Percentiles rank a stretch among this genome's conserved stretches.
These are phyloP conservation scores for Hanseniaspora clermontiae DNA, from an alignment of 805 yeast species.

Conservation along the genomic window DNA sequence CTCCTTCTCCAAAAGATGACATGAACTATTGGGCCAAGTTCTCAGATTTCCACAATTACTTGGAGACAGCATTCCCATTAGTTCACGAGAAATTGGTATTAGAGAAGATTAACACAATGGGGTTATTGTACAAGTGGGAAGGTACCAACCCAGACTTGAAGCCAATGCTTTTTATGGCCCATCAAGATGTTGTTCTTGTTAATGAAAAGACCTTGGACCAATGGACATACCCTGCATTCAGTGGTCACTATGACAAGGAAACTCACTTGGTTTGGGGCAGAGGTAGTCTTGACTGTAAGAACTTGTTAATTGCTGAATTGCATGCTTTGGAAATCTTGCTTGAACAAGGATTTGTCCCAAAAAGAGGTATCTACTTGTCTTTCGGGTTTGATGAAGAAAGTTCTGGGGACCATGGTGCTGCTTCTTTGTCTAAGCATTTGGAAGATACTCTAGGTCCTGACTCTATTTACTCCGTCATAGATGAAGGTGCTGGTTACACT, in stretches of 20 bases:
- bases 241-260: slow-evolving; percentile 53
- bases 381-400: slow-evolving; percentile 77
- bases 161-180: slow-evolving; percentile 65
- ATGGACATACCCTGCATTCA: slow-evolving; percentile 61
- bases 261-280: slow-evolving; percentile 52
- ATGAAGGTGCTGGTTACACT: slow-evolving; percentile 43
- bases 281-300: slow-evolving; percentile 68
- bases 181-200: slow-evolving; percentile 77
- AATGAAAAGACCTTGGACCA: slow-evolving; percentile 41
- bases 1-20: slow-evolving; percentile 25
- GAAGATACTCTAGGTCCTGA: slow-evolving; percentile 46
- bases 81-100: slow-evolving; percentile 37
- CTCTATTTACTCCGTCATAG: slow-evolving; percentile 51
- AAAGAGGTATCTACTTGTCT: slow-evolving; percentile 49
- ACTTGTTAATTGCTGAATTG: slow-evolving; percentile 48
- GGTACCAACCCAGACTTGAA: slow-evolving; percentile 43
- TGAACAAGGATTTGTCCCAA: slow-evolving; percentile 39
- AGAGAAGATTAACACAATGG: slow-evolving; percentile 49
- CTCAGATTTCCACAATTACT: slow-evolving; percentile 38
- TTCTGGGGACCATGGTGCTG: slow-evolving; percentile 52
- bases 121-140: slow-evolving; percentile 51
- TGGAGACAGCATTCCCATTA: slow-evolving; percentile 45
- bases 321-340: slow-evolving; percentile 53
- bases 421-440: slow-evolving; percentile 33
- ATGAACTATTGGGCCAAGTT: slow-evolving; percentile 37